Percentiles rank a stretch among this genome's conserved stretches.
Conservation (phyloP, 139 green algal species). For the Micractinium conductrix region DNA sequence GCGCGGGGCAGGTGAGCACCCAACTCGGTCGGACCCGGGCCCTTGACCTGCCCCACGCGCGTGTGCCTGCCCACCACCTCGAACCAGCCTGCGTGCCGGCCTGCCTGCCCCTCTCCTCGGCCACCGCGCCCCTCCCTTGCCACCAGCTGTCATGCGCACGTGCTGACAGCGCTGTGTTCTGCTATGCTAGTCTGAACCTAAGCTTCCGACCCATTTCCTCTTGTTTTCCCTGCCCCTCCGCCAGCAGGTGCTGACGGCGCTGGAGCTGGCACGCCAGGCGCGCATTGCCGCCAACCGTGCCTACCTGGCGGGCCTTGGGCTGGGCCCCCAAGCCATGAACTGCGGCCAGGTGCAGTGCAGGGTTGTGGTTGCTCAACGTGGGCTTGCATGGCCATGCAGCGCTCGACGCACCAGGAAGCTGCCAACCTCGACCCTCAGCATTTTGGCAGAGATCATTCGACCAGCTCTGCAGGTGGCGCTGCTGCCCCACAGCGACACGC, state of each 20-base stretch:
- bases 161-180: no score
- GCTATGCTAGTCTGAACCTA: no score
- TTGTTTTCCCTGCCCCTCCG: background rate
- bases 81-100: background rate
- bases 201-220: no score
- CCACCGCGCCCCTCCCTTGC: no score
- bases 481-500: conserved; percentile 11
- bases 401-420: background rate
- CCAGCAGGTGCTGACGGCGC: conserved; percentile 44
- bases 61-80: background rate
- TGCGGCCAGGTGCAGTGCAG: background rate
- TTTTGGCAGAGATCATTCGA: background rate
- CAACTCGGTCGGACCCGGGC: no score
- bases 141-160: no score
- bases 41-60: no score
- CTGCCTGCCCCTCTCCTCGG: no score
- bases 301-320: conserved; percentile 48
- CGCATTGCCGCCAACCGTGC: conserved; percentile 59
- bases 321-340: conserved; percentile 36
- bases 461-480: background rate
- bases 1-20: no score
- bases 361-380: background rate
- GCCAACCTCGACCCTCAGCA: background rate
- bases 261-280: conserved; percentile 56
- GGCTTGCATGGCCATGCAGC: background rate